A percentile compares a stretch with the other conserved stretches of the same genome.
phyloP scores from a whole-genome alignment of 2,329 filamentous ascomycete species.

The Arthrobotrys musiformis region DNA sequence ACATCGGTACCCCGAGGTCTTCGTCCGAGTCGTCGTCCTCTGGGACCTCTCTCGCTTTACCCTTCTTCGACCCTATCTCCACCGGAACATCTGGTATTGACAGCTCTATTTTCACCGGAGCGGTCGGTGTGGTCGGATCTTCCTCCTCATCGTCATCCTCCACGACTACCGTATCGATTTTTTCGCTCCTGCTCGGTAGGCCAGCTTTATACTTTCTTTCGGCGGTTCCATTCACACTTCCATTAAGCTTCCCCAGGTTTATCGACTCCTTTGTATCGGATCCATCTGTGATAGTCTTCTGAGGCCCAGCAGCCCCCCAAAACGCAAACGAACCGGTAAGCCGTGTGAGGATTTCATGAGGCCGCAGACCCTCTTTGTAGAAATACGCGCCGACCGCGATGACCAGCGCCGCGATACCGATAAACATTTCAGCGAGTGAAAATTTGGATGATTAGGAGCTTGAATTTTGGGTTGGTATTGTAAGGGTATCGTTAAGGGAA shows the following conservation, averaged over 20 bases:
- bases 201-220: slow-evolving; percentile 13
- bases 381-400: slow-evolving; percentile 48
- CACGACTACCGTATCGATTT: slow-evolving; percentile 28
- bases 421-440: slow-evolving; percentile 13
- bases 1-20: slow-evolving; percentile 63
- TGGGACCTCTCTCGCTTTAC: not conserved
- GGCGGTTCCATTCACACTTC: not conserved
- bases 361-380: slow-evolving; percentile 29
- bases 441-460: too few relatives aligned
- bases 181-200: slow-evolving; percentile 34
- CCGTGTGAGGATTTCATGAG: slow-evolving; percentile 28
- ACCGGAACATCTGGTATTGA: slow-evolving; percentile 11
- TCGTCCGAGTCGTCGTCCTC: slow-evolving; percentile 46
- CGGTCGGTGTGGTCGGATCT: slow-evolving; percentile 42
- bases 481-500: slow-evolving; percentile 22
- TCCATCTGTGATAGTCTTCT: slow-evolving; percentile 39
- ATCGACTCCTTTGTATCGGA: slow-evolving; percentile 8
- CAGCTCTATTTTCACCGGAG: slow-evolving; percentile 38
- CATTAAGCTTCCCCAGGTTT: not conserved
- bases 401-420: slow-evolving; percentile 42
- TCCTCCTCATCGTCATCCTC: slow-evolving; percentile 39
- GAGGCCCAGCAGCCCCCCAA: not conserved
- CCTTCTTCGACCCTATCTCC: not conserved
- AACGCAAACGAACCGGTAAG: slow-evolving; percentile 12
- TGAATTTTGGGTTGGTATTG: not conserved